These are phyloP conservation scores for Fagopyrum tataricum DNA, from an alignment of 148 eudicot genomes.

Conservation along the genomic window DNA sequence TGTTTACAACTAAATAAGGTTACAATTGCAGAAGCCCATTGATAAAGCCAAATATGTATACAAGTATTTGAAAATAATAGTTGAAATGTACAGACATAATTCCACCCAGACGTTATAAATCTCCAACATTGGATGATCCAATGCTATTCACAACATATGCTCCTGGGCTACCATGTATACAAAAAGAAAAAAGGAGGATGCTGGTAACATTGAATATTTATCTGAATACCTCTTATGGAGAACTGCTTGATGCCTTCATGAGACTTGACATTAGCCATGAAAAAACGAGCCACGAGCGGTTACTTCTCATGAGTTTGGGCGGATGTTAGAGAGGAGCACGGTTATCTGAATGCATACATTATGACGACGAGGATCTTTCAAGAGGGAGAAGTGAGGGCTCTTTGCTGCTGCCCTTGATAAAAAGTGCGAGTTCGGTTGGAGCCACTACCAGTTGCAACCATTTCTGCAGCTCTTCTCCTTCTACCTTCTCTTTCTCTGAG, in stretches of 20 bases:
- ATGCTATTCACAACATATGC: background rate
- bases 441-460: conserved; percentile 89
- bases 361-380: conserved; percentile 18
- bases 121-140: background rate
- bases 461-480: conserved; percentile 79
- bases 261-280: conserved; percentile 6
- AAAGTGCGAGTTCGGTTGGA: conserved; percentile 70
- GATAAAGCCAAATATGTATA: conserved; percentile 4
- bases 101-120: background rate
- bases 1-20: conserved; percentile 8
- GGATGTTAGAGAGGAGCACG: background rate
- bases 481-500: conserved; percentile 83
- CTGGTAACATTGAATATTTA: background rate
- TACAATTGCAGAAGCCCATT: conserved; percentile 5
- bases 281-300: background rate
- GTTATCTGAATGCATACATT: background rate
- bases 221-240: background rate
- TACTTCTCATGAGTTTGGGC: background rate
- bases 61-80: background rate
- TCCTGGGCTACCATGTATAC: background rate
- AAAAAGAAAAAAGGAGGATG: background rate
- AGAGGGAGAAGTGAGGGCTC: conserved; percentile 47
- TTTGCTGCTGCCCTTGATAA: conserved; percentile 59
- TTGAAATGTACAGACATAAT: conserved; percentile 9
- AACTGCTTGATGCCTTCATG: background rate